phyloP scores from a whole-genome alignment of 2,329 filamentous ascomycete species.

The Penicillium paneum region DNA sequence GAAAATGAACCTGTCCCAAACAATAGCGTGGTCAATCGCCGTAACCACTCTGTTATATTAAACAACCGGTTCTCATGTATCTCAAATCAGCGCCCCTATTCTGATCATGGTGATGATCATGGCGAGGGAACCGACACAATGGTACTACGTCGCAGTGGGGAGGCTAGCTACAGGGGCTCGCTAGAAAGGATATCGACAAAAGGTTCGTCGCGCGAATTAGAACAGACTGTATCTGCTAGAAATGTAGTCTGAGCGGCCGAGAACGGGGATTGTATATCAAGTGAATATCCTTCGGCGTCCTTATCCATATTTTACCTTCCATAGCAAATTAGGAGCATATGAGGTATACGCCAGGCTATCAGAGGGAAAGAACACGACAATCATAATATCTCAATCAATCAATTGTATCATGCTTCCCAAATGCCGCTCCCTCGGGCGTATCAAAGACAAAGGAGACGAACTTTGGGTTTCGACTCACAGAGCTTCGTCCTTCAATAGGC shows the following conservation, averaged over 20 bases:
- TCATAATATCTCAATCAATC: too few relatives aligned
- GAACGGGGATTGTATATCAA: not conserved
- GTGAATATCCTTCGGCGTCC: not conserved
- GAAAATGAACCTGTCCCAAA: constrained; percentile 36
- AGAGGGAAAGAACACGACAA: too few relatives aligned
- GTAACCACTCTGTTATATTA: constrained; percentile 31
- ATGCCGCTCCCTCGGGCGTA: too few relatives aligned
- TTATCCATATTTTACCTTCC: too few relatives aligned
- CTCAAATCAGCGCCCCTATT: constrained; percentile 1
- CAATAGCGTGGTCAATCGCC: constrained; percentile 30
- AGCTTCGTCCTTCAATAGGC: too few relatives aligned
- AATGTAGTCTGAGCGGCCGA: not conserved
- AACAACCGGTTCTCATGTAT: constrained; percentile 36
- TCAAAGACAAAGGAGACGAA: too few relatives aligned
- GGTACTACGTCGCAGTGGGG: not conserved
- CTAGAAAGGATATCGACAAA: constrained; percentile 2
- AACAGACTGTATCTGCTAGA: not conserved
- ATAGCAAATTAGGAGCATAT: too few relatives aligned
- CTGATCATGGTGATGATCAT: not conserved
- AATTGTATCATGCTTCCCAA: too few relatives aligned
- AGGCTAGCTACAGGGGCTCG: not conserved
- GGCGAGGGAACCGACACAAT: constrained; percentile 10
- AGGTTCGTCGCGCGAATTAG: not conserved
- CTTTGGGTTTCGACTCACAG: too few relatives aligned
- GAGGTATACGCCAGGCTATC: too few relatives aligned